Percentiles rank a stretch among this genome's conserved stretches.
Conservation (phyloP, 768 basidiomycete species). For the Daedaleopsis sinensis region DNA sequence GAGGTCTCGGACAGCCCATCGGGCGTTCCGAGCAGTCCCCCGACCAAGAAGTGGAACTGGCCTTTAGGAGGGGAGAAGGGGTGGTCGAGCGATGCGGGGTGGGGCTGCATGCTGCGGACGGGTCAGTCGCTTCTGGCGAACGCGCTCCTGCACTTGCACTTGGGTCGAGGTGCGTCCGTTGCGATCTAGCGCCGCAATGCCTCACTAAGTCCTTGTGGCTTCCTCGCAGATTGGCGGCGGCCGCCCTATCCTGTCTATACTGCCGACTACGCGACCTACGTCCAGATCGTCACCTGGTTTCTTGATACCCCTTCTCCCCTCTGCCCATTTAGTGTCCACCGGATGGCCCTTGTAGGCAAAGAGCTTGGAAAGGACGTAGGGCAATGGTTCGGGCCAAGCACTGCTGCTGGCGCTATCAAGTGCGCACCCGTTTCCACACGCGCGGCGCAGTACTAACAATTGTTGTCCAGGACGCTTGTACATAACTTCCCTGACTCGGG, state of each 20-base stretch:
- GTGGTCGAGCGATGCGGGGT: slow-evolving; percentile 84
- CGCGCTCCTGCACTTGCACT: slow-evolving; percentile 71
- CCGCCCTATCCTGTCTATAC: slow-evolving; percentile 64
- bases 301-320: slow-evolving; percentile 83
- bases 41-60: slow-evolving; percentile 64
- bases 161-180: slow-evolving; percentile 64
- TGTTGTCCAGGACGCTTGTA: slow-evolving; percentile 62
- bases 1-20: slow-evolving; percentile 30
- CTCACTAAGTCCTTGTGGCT: slow-evolving; percentile 47
- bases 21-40: slow-evolving; percentile 39
- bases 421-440: slow-evolving; percentile 32
- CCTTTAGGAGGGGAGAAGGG: slow-evolving; percentile 67
- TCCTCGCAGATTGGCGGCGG: slow-evolving; percentile 77
- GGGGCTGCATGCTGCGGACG: slow-evolving; percentile 92
- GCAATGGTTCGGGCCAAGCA: slow-evolving; percentile 97
- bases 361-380: slow-evolving; percentile 94
- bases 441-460: neutral
- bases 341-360: slow-evolving; percentile 94
- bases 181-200: neutral
- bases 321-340: slow-evolving; percentile 92
- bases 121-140: slow-evolving; percentile 86
- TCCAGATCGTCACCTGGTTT: slow-evolving; percentile 94
- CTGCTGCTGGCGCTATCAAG: slow-evolving; percentile 97
- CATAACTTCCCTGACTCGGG: slow-evolving; percentile 79
- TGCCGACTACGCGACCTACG: slow-evolving; percentile 80